A percentile compares a stretch with the other conserved stretches of the same genome.
Conservation (phyloP, 768 basidiomycete species). For the Pulveroboletus sp. region DNA sequence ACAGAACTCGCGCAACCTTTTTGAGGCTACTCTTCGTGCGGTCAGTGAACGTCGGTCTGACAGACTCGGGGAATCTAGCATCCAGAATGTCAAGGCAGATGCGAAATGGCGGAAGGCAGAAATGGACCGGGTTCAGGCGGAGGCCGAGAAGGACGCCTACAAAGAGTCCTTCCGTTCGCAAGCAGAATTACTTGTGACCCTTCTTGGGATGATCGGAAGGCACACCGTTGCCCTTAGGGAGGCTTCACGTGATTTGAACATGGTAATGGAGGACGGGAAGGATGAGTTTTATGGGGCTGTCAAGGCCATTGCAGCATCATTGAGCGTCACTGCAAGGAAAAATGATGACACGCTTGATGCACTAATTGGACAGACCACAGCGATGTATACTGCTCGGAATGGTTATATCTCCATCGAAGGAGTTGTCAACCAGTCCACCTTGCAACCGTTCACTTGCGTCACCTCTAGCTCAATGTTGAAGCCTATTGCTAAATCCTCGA, state of each 20-base stretch:
- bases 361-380: constrained; percentile 64
- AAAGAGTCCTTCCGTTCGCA: constrained; percentile 59
- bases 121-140: constrained; percentile 64
- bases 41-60: constrained; percentile 76
- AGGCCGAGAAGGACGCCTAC: constrained; percentile 61
- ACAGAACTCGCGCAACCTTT: constrained; percentile 72
- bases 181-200: constrained; percentile 58
- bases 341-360: constrained; percentile 68
- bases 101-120: constrained; percentile 60
- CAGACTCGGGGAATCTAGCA: constrained; percentile 64
- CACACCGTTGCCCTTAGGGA: constrained; percentile 72
- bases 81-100: constrained; percentile 69
- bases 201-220: constrained; percentile 78
- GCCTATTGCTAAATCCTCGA: constrained; percentile 37
- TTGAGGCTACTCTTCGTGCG: constrained; percentile 82
- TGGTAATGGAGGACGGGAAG: constrained; percentile 34
- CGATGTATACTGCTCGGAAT: constrained; percentile 45
- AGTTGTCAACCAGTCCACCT: constrained; percentile 47
- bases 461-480: constrained; percentile 46
- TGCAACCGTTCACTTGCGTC: constrained; percentile 40
- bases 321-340: constrained; percentile 54
- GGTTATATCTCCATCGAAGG: constrained; percentile 38
- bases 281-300: constrained; percentile 38
- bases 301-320: constrained; percentile 45
- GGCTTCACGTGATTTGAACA: constrained; percentile 40